These are phyloP conservation scores for Kurtzmaniella quercitrusa DNA, from an alignment of 1,139 yeast genomes.

Conservation along the genomic window DNA sequence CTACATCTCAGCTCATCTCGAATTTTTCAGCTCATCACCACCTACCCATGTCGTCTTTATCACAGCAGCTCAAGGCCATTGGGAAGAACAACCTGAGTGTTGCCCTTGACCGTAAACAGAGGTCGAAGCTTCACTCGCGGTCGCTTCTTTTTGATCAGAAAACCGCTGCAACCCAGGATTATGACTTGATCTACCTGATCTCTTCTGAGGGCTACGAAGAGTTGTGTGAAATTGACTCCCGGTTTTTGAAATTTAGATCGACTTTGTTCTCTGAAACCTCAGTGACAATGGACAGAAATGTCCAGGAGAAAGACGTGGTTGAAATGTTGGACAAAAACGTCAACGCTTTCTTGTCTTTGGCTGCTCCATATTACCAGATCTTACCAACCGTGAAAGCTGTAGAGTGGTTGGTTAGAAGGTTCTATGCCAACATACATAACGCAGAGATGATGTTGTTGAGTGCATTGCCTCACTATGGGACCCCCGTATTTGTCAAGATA, in stretches of 20 bases:
- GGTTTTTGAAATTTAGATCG: constrained; percentile 63
- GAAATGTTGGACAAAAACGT: constrained; percentile 71
- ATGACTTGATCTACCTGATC: constrained; percentile 69
- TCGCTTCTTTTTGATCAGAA: constrained; percentile 84
- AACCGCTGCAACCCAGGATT: constrained; percentile 90
- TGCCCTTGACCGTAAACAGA: constrained; percentile 79
- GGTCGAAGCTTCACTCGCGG: constrained; percentile 83
- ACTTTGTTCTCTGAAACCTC: constrained; percentile 83
- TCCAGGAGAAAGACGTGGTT: constrained; percentile 71
- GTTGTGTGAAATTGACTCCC: constrained; percentile 63
- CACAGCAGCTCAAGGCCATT: constrained; percentile 75
- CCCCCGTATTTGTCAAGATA: constrained; percentile 69
- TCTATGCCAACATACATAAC: constrained; percentile 78
- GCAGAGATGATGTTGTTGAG: constrained; percentile 68
- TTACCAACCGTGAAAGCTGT: constrained; percentile 77
- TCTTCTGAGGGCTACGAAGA: constrained; percentile 77
- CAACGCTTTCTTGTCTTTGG: constrained; percentile 64
- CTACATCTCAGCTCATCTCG: constrained; percentile 1
- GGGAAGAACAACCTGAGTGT: constrained; percentile 64
- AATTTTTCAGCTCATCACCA: not conserved
- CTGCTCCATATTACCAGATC: constrained; percentile 72
- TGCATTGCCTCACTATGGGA: constrained; percentile 71
- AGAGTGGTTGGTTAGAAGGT: constrained; percentile 94
- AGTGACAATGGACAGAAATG: constrained; percentile 70
- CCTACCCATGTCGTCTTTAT: constrained; percentile 53